These are phyloP conservation scores for Colletotrichum simmondsii DNA, from an alignment of 2,329 filamentous ascomycete species.

Conservation along the genomic window DNA sequence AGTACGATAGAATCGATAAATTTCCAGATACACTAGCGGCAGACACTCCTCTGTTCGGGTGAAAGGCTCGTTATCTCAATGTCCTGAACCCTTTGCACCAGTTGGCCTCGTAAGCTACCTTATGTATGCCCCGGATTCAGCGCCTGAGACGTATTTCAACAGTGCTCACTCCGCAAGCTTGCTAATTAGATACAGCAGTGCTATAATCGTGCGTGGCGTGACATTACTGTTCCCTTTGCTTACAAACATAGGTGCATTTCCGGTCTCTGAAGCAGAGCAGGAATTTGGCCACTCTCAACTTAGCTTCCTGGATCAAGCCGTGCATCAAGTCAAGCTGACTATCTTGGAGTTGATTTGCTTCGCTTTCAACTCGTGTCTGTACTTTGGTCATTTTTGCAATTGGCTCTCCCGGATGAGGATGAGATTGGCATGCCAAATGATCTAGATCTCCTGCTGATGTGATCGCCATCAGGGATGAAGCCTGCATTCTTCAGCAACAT, in stretches of 20 bases:
- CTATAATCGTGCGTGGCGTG: background rate
- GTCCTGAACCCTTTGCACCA: too few species aligned
- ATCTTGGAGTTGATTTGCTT: background rate
- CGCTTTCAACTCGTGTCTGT: background rate
- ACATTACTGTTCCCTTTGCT: background rate
- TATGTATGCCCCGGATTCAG: too few species aligned
- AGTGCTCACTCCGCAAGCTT: too few species aligned
- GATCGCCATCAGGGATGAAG: too few species aligned
- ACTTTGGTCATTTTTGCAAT: background rate
- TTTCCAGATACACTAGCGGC: background rate
- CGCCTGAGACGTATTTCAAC: too few species aligned
- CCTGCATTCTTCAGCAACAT: too few species aligned
- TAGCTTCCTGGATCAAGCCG: background rate
- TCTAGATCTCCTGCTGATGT: background rate
- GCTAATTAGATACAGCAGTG: background rate
- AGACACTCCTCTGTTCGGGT: background rate
- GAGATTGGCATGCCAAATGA: background rate
- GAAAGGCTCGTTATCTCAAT: background rate
- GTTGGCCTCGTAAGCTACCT: too few species aligned
- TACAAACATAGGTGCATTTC: background rate
- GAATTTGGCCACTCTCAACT: background rate
- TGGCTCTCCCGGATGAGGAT: background rate
- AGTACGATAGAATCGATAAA: background rate
- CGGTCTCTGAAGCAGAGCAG: background rate
- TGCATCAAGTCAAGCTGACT: background rate